Base-by-base conservation (phyloP, 1,284 basidiomycete species). In the Heterobasidion occidentale region DNA sequence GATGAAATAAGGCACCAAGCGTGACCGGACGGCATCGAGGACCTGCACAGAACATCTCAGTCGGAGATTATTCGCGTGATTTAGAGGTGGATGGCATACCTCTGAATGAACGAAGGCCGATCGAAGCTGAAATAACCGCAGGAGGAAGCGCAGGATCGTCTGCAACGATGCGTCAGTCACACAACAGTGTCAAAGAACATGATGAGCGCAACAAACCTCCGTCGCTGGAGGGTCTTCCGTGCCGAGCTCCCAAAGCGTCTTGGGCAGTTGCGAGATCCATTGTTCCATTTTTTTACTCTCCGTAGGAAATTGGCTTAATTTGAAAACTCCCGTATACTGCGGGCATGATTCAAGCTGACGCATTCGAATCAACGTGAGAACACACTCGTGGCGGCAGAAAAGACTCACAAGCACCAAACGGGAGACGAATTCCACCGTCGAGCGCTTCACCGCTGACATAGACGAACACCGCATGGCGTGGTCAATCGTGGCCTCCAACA, bases 201-300 rank as follows among this genome's bases (percentile, higher is more conserved):
- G 59, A 59, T 65, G 48, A 54, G 38, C 11, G 38, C 3, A 56
- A 64, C 77, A 60, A 55, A 86, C 84, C 75, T 87, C 82, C 0
- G 83, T 83, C 6, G 77, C 71, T 3, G 67, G 61, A 9, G 79
- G 65, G 63, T 90, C 81, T 52, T 71, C 80, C 14, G 71, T 70
- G 1, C 86, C 87, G 7, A 90, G 70, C 69, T 96, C 92, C 93
- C 94, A 96, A 1, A 96, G 73, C 8, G 78, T 79, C 67, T 83
- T 86, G 0, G 92, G 91, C 44, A 94, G 75, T 59, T 85, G 80
- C 11, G 76, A 63, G 17, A 88, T 57, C 88, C 90, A 90, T 34
- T 83, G 79, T 55, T 80, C 73, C 36, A 87, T 69, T 58, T 69
- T 72, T 42, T 70, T 62, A 48, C 71, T 67, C 36, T 73, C 68